Conservation (phyloP, 106 monocot genomes). For the Acanthochlamys bracteata region DNA sequence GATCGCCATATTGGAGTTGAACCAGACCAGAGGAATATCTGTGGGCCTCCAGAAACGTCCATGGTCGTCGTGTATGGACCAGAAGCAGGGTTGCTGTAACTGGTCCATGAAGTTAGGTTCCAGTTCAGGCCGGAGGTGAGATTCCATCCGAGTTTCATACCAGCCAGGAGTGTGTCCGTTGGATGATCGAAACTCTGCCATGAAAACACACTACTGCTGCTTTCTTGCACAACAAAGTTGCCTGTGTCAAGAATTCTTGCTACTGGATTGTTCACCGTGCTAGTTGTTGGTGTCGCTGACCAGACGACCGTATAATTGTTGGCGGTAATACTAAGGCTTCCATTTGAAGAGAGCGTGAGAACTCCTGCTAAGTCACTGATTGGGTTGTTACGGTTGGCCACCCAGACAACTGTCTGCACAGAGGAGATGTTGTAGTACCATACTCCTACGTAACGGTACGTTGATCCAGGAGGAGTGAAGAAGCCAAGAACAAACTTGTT, state of each 20-base stretch:
- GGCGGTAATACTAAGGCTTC: background rate
- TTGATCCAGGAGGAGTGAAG: background rate
- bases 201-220: background rate
- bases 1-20: background rate
- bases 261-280: background rate
- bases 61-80: background rate
- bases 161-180: background rate
- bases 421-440: conserved; percentile 1
- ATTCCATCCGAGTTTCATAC: conserved; percentile 4
- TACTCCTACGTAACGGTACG: background rate
- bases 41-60: background rate
- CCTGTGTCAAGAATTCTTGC: background rate
- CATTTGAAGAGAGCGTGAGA: background rate
- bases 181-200: conserved; percentile 6
- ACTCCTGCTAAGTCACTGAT: background rate
- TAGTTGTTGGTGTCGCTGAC: background rate
- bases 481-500: background rate
- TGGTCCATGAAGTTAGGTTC: background rate
- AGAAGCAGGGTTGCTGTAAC: background rate
- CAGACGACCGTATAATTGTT: conserved; percentile 1
- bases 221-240: background rate
- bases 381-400: conserved; percentile 5
- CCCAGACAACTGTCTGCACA: conserved; percentile 2
- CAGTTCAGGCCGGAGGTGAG: conserved; percentile 1
- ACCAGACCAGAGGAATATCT: background rate